These are phyloP conservation scores for Podospora comata DNA, from an alignment of 495 filamentous ascomycete species.

Conservation along the genomic window DNA sequence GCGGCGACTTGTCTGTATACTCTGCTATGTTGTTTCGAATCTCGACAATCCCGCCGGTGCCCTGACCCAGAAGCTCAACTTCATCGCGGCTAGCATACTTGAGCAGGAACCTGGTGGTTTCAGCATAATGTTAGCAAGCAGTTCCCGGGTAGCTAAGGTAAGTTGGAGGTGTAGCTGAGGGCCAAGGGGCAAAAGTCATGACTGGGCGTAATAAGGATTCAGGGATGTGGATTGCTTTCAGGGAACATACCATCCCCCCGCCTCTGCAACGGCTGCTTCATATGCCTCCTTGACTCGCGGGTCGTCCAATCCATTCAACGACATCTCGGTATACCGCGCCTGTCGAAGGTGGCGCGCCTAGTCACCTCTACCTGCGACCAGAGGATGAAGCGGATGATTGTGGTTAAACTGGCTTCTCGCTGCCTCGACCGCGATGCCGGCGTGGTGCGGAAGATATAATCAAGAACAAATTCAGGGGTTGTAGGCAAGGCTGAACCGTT, in stretches of 20 bases:
- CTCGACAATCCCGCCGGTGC: constrained; percentile 81
- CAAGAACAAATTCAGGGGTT: constrained; percentile 20
- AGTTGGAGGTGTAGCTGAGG: not conserved
- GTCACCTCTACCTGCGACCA: constrained; percentile 19
- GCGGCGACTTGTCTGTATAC: constrained; percentile 78
- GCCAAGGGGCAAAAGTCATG: not conserved
- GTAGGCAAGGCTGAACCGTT: constrained; percentile 15
- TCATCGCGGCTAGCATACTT: constrained; percentile 90
- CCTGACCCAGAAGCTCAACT: constrained; percentile 71
- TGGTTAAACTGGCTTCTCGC: constrained; percentile 17
- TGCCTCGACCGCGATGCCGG: constrained; percentile 15
- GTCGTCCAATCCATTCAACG: constrained; percentile 94
- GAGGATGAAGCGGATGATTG: constrained; percentile 18
- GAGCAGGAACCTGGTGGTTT: constrained; percentile 74
- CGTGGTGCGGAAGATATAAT: constrained; percentile 12
- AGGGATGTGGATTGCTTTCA: not conserved
- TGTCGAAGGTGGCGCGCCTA: constrained; percentile 11
- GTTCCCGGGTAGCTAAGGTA: not conserved
- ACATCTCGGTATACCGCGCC: constrained; percentile 58
- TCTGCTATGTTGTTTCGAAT: constrained; percentile 70
- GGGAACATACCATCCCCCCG: constrained; percentile 84
- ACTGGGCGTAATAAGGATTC: not conserved
- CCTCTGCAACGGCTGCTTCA: constrained; percentile 72
- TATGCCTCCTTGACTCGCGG: constrained; percentile 77
- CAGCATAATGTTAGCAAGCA: constrained; percentile 22